These are phyloP conservation scores for Trifolium dubium DNA, from an alignment of 306 rosid species.

Conservation along the genomic window DNA sequence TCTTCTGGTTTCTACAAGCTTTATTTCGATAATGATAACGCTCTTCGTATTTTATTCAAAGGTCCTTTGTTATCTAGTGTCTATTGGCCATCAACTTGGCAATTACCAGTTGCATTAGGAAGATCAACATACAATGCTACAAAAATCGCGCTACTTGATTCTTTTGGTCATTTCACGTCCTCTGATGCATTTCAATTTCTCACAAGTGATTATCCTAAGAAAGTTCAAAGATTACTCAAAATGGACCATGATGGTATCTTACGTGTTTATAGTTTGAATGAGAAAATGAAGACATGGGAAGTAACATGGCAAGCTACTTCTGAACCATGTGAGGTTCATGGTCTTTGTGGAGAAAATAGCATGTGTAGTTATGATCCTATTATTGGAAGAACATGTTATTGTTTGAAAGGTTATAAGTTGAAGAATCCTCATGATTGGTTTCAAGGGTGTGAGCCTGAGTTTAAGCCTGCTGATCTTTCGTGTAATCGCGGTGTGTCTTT, in stretches of 20 bases:
- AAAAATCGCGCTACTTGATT: slow-evolving; percentile 37
- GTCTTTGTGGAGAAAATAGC: slow-evolving; percentile 62
- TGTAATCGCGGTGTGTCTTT: slow-evolving; percentile 27
- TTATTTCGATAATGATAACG: slow-evolving; percentile 54
- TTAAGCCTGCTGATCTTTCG: slow-evolving; percentile 12
- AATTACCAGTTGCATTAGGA: neutral
- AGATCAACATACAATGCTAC: slow-evolving; percentile 48
- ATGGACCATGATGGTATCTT: slow-evolving; percentile 50
- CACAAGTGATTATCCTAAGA: slow-evolving; percentile 26
- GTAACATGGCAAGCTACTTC: slow-evolving; percentile 55
- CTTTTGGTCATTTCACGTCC: slow-evolving; percentile 40
- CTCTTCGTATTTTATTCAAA: slow-evolving; percentile 40
- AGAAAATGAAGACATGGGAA: slow-evolving; percentile 37
- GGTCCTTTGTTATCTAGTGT: slow-evolving; percentile 37
- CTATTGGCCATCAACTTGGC: slow-evolving; percentile 49
- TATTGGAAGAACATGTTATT: slow-evolving; percentile 55
- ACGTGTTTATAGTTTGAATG: slow-evolving; percentile 51
- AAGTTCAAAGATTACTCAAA: slow-evolving; percentile 10
- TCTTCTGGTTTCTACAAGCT: slow-evolving; percentile 56
- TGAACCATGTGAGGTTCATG: slow-evolving; percentile 56
- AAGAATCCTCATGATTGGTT: slow-evolving; percentile 53
- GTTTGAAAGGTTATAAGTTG: slow-evolving; percentile 53
- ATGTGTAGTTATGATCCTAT: slow-evolving; percentile 47
- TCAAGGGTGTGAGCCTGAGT: slow-evolving; percentile 56
- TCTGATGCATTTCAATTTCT: slow-evolving; percentile 30